Percentiles rank a stretch among this genome's conserved stretches.
These are phyloP conservation scores for Sphagnurus paluster DNA, from an alignment of 1,284 basidiomycete species.

Conservation along the genomic window DNA sequence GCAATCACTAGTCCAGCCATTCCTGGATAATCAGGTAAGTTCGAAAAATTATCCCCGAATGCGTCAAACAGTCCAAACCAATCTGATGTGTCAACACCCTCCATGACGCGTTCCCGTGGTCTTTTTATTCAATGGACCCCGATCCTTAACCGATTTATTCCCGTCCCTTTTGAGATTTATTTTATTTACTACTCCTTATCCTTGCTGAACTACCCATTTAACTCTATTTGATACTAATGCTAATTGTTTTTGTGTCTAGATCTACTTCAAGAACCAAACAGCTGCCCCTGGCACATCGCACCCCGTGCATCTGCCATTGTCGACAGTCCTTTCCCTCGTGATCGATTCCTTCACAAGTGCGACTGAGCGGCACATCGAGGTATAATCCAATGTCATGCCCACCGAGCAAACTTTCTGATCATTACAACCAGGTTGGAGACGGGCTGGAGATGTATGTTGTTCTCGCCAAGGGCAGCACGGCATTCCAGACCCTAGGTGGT, in stretches of 20 bases:
- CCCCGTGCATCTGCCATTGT: slow-evolving; percentile 79
- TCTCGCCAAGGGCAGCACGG: slow-evolving; percentile 63
- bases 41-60: slow-evolving; percentile 22
- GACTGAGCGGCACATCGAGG: slow-evolving; percentile 96
- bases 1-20: slow-evolving; percentile 88
- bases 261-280: slow-evolving; percentile 94
- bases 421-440: slow-evolving; percentile 76
- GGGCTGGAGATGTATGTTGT: slow-evolving; percentile 90
- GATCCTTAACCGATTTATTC: slow-evolving; percentile 49
- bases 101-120: slow-evolving; percentile 23
- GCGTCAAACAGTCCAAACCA: slow-evolving; percentile 15
- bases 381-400: slow-evolving; percentile 31
- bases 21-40: slow-evolving; percentile 92
- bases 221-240: slow-evolving; percentile 27
- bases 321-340: slow-evolving; percentile 81
- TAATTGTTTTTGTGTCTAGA: slow-evolving; percentile 47
- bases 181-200: slow-evolving; percentile 11
- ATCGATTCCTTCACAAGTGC: slow-evolving; percentile 93
- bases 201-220: too few relatives aligned
- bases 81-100: slow-evolving; percentile 11
- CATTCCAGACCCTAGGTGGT: slow-evolving; percentile 60
- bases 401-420: slow-evolving; percentile 8
- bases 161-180: slow-evolving; percentile 26
- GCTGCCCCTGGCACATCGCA: slow-evolving; percentile 66
- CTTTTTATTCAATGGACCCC: slow-evolving; percentile 27